A percentile compares a stretch with the other conserved stretches of the same genome.
Evolutionary conservation across 225 moss, liverwort and hornwort species (phyloP).

Genomic region (Physcomitrellopsis africana): DNA sequence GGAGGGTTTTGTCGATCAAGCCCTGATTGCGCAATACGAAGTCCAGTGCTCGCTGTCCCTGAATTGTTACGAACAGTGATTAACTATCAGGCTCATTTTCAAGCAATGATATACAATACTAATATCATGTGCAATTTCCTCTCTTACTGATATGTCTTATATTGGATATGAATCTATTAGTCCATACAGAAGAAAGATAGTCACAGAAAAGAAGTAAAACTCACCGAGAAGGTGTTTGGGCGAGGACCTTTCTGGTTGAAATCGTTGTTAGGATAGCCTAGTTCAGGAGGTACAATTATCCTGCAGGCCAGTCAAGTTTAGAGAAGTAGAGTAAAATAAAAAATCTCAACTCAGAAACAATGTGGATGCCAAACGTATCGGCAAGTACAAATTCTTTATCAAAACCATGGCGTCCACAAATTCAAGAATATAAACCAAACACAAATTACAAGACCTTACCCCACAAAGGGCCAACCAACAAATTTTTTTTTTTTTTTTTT

Average conservation of each 20-base stretch:
- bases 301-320: constrained; percentile 31
- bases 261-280: constrained; percentile 77
- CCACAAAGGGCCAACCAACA: too few relatives aligned
- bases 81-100: not conserved
- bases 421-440: too few relatives aligned
- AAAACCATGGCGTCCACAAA: not conserved
- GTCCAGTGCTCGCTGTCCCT: constrained; percentile 75
- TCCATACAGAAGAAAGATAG: not conserved
- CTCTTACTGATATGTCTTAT: not conserved
- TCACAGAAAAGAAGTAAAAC: not conserved
- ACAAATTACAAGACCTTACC: too few relatives aligned
- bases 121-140: not conserved
- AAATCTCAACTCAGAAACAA: not conserved
- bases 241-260: constrained; percentile 67
- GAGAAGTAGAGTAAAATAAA: not conserved
- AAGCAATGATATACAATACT: not conserved
- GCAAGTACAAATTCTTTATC: not conserved
- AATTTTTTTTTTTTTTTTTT: too few relatives aligned
- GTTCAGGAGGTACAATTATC: constrained; percentile 66
- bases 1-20: constrained; percentile 73
- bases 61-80: not conserved
- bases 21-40: constrained; percentile 76
- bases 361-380: not conserved
- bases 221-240: constrained; percentile 72
- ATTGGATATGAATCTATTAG: not conserved